Base-by-base conservation (phyloP, 352 stramenopile species). In the Halophytophthora polymorphica region DNA sequence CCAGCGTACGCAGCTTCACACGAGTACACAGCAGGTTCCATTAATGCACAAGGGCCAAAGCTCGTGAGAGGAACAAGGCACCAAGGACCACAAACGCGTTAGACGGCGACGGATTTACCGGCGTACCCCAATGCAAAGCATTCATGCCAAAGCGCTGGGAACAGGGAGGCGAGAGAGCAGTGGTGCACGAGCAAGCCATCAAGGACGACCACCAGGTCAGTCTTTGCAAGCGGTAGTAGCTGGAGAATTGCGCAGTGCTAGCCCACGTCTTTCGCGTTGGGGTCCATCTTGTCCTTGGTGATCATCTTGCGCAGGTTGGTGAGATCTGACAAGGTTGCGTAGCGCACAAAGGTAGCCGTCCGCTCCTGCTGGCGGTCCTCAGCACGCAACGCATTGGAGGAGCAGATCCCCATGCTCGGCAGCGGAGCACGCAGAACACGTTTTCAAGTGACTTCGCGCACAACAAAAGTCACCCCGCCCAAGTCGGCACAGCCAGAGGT, bases 131-230 rank as follows among this genome's bases (percentile, higher is more conserved):
- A 49, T 91, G 81, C 18, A 91, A 50, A 12, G 81, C 81, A 11
- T 75, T 89, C 81, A 91, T 91, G 8, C 77, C 81, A 64, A 91
- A 91, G 25, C 78, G 75, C 81, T 91, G 39, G 13, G 22, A 29
- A 2, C 34, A 37, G n/a, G n/a, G n/a, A 14, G 19, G 17, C 10
- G 21, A 56, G 10, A n/a, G 8, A 36, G 34, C 6, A 35, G 12
- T 37, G 45, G 19, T 21, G 25, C 3, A 18, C n/a, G 31, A 39
- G 13, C 38, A 29, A 3, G 8, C 15, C 28, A 19, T 10, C 8
- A 31, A 31, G 25, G 8, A 31, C 4, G 4, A 31, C 25, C 8
- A 4, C 25, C n/a, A n/a, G n/a, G n/a, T n/a, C n/a, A n/a, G n/a
- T n/a, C n/a, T n/a, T n/a, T n/a, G n/a, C n/a, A n/a, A n/a, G n/a